These are phyloP conservation scores for Suhomyces sp. DNA, from an alignment of 805 yeast genomes.

Conservation along the genomic window DNA sequence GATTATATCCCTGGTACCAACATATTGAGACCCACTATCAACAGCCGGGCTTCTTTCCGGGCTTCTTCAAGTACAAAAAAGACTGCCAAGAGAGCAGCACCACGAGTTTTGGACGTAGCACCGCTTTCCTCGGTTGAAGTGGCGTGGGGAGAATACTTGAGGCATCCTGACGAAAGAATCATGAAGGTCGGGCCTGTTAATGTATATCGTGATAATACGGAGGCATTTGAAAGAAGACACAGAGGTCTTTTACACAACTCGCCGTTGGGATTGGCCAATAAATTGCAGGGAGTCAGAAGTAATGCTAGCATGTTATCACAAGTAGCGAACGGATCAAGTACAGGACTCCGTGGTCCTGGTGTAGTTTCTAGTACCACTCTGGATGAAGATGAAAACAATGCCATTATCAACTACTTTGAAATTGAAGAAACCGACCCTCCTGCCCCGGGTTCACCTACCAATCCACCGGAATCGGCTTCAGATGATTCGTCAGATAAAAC, in stretches of 20 bases:
- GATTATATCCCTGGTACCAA: constrained; percentile 60
- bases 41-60: constrained; percentile 27
- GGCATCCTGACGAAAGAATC: constrained; percentile 58
- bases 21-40: constrained; percentile 51
- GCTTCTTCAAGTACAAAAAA: constrained; percentile 15
- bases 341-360: constrained; percentile 19
- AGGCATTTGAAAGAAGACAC: constrained; percentile 52
- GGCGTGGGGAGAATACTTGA: constrained; percentile 56
- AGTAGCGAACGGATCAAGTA: constrained; percentile 34
- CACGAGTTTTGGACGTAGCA: constrained; percentile 36
- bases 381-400: constrained; percentile 58
- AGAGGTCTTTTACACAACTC: constrained; percentile 58
- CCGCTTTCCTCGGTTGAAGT: constrained; percentile 54
- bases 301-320: constrained; percentile 34
- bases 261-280: constrained; percentile 45
- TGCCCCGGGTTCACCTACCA: not conserved
- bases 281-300: constrained; percentile 19
- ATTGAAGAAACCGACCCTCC: constrained; percentile 16
- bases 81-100: constrained; percentile 17
- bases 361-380: constrained; percentile 14
- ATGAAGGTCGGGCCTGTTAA: constrained; percentile 52
- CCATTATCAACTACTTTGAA: constrained; percentile 55
- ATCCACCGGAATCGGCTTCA: not conserved
- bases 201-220: constrained; percentile 44
- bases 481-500: not conserved